Evolutionary conservation across 345 rosid species (phyloP), one percentile per base, ranked within the genome.

Genomic region (Hirschfeldia incana): DNA sequence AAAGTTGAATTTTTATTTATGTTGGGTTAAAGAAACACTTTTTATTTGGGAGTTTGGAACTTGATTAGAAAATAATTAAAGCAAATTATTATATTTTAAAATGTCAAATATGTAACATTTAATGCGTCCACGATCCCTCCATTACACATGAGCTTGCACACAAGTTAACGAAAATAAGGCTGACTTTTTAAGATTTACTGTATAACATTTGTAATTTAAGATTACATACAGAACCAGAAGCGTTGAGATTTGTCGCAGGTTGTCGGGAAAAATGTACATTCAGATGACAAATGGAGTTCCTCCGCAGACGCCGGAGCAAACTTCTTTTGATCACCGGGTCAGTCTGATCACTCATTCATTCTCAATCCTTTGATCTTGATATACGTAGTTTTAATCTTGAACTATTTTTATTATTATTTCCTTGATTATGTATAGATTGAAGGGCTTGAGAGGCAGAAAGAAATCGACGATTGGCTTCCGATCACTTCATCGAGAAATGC

Each of bases 381-480:
- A 32, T 0, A 69, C 9, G 2, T 17, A 0, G 21, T 21, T 21
- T 21, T 12, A 55, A 21, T 72, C 30, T 71, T 65, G 61, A 21
- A 8, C 2, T 34, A 29, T 10, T 27, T 3, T 8, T 42, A 29
- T 13, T 4, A 3, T 10, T 8, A 34, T 3, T 44, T 13, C 29
- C 21, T 34, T 34, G 21, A 21, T 21, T 64, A 63, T 42, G 26
- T 8, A 13, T 32, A 78, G 77, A 32, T 78, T 44, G 55, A 33
- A 6, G 77, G 27, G 32, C 28, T 78, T 58, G 89, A 78, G 9
- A 85, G 68, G 75, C 84, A 90, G 77, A 90, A 90, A 81, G 91
- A 72, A 4, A 88, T 88, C 7, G 93, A 92, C 10, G 92, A 88
- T 0, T 89, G 97, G 95, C 87, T 92, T 61, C 97, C 97, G 0